These are phyloP conservation scores for Scopulariopsis brevicaulis DNA, from an alignment of 2,329 filamentous ascomycete genomes.

Conservation along the genomic window DNA sequence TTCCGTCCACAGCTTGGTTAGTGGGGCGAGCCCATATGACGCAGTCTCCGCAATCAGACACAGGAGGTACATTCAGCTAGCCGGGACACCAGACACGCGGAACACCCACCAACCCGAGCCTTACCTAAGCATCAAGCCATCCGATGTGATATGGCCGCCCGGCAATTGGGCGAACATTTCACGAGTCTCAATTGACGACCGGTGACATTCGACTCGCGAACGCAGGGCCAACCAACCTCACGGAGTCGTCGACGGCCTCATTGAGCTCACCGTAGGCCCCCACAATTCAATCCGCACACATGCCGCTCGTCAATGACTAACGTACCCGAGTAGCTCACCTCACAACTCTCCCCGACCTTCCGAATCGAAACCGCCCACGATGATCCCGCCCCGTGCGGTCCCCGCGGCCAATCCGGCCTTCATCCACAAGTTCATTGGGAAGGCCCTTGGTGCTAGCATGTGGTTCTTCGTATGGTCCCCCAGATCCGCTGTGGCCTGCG, in stretches of 20 bases:
- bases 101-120: not conserved
- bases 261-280: not conserved
- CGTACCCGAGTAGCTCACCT: not conserved
- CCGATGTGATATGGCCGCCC: not conserved
- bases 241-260: not conserved
- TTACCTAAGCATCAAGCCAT: not conserved
- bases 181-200: not conserved
- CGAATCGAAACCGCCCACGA: not conserved
- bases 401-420: constrained; percentile 37
- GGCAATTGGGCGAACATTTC: not conserved
- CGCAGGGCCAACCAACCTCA: not conserved
- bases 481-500: not conserved
- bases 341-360: not conserved
- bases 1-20: not conserved
- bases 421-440: constrained; percentile 77
- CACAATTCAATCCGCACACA: not conserved
- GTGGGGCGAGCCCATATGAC: not conserved
- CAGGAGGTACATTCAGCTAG: not conserved
- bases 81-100: not conserved
- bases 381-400: constrained; percentile 14
- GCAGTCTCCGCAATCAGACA: not conserved
- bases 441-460: constrained; percentile 86
- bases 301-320: not conserved
- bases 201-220: not conserved
- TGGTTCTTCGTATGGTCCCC: constrained; percentile 86